Percentiles rank a stretch among this genome's conserved stretches.
phyloP scores from a whole-genome alignment of 805 yeast genomes.

The Myxozyma geophila region DNA sequence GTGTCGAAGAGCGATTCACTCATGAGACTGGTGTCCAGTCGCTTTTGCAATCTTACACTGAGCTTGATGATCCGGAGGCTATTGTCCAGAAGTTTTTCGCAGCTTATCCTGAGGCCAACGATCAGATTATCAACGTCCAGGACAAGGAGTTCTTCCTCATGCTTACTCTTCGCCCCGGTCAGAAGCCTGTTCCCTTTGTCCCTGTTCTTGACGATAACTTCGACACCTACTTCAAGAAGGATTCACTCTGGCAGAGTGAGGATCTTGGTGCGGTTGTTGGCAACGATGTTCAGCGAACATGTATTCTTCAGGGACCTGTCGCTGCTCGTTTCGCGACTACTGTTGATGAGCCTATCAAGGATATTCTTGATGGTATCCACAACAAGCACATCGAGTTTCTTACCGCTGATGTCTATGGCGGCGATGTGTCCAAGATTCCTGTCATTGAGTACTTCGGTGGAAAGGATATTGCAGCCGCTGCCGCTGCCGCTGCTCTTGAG shows the following conservation, averaged over 20 bases:
- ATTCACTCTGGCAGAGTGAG: conserved; percentile 98
- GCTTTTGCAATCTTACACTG: conserved; percentile 71
- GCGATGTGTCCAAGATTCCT: conserved; percentile 76
- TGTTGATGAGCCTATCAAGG: conserved; percentile 91
- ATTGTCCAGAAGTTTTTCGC: conserved; percentile 64
- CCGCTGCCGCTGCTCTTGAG: conserved; percentile 30
- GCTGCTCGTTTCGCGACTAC: conserved; percentile 89
- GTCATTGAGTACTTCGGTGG: conserved; percentile 89
- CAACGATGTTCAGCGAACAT: conserved; percentile 97
- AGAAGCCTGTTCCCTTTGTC: conserved; percentile 97
- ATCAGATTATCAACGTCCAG: conserved; percentile 89
- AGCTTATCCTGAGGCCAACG: conserved; percentile 72
- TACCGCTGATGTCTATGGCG: conserved; percentile 64
- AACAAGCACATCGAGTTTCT: conserved; percentile 81
- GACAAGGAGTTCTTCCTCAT: conserved; percentile 92
- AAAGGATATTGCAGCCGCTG: conserved; percentile 50
- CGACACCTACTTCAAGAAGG: conserved; percentile 96
- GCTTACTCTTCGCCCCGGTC: conserved; percentile 78
- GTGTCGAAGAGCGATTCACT: conserved; percentile 96
- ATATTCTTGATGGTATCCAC: conserved; percentile 85
- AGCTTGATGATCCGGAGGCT: conserved; percentile 68
- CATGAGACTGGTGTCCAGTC: conserved; percentile 54
- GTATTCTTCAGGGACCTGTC: conserved; percentile 98
- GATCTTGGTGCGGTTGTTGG: conserved; percentile 94
- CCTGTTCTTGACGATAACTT: conserved; percentile 94